Evolutionary conservation across 2,329 filamentous ascomycete species (phyloP), one percentile per base, ranked within the genome.

Genomic region (Fusarium continuum): DNA sequence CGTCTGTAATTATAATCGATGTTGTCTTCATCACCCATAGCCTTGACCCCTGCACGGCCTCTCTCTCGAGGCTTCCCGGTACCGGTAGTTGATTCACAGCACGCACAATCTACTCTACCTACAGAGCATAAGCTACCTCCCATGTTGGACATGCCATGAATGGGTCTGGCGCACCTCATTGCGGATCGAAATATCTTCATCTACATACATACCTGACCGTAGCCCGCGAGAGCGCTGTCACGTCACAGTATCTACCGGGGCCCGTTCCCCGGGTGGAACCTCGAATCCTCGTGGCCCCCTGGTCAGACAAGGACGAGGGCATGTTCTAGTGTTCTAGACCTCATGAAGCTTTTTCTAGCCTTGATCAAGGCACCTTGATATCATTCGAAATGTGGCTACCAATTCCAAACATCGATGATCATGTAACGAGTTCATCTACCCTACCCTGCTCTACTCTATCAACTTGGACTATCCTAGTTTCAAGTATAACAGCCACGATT

Each of bases 231-330:
- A n/a, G n/a, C n/a, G n/a, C n/a, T n/a, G 43, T 46, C 46, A 49
- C 46, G 35, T 49, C 35, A 41, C 25, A n/a, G 25, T 11, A 54
- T 25, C 22, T 31, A 29, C 36, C 19, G 11, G 29, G 35, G 55
- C 39, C 32, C 45, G 47, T n/a, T 36, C 47, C 59, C 53, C 47
- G 38, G 16, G 61, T 65, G 61, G 61, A 41, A 50, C 50, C 54
- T 34, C 39, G n/a, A 36, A 40, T 40, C 44, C 61, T 61, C 46
- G 61, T 65, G 61, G 61, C 61, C 50, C 61, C 61, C 61, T 46
- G 55, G 61, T 28, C 29, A 6, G 13, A 23, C 13, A 4, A 3
- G 26, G 17, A 13, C 25, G 19, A 19, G 26, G n/a, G 11, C 17
- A 20, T 34, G 39, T 52, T 38, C 50, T 39, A 53, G 41, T 36